phyloP scores from a whole-genome alignment of 805 yeast species.

The Saccharomycopsis oosterbeekiorum region DNA sequence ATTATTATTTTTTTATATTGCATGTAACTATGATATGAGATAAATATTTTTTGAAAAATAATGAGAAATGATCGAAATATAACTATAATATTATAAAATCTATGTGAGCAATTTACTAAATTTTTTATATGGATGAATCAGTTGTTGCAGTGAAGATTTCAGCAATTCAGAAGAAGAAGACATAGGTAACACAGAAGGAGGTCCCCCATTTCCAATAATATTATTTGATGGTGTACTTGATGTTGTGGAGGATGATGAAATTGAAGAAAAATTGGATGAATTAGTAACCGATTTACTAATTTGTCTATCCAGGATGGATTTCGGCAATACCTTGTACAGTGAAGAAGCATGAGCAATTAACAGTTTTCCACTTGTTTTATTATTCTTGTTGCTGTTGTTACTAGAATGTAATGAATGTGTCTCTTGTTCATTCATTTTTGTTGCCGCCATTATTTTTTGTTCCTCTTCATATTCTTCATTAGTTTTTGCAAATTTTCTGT shows the following conservation, averaged over 20 bases:
- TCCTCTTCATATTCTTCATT: not conserved
- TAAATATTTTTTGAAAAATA: not conserved
- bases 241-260: not conserved
- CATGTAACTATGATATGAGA: not conserved
- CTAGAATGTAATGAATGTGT: not conserved
- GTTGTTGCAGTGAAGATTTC: not conserved
- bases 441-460: not conserved
- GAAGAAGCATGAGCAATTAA: not conserved
- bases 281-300: not conserved
- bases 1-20: not conserved
- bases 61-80: not conserved
- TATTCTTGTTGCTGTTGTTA: not conserved
- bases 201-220: not conserved
- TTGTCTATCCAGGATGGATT: not conserved
- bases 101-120: conserved; percentile 4
- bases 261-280: not conserved
- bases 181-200: not conserved
- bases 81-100: not conserved
- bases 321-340: not conserved
- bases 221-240: not conserved
- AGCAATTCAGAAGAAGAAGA: not conserved
- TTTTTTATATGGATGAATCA: conserved; percentile 11
- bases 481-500: not conserved
- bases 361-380: not conserved
- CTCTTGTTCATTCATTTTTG: not conserved